Conservation (phyloP, 2,329 filamentous ascomycete species). For the Blastomyces percursus region DNA sequence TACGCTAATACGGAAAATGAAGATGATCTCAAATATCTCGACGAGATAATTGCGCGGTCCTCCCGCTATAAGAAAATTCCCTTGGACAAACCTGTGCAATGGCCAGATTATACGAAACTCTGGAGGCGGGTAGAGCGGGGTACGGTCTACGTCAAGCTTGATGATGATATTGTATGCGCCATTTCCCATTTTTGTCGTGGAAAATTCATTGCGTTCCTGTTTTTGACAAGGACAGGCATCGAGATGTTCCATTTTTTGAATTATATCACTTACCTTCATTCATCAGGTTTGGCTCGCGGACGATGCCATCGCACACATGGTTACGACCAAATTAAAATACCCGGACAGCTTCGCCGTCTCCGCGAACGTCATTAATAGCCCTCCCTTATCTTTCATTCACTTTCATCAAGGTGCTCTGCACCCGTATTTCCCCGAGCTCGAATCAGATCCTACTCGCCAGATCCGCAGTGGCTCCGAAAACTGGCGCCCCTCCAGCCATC, state of each 20-base stretch:
- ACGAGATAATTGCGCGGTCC: constrained; percentile 21
- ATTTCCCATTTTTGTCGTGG: rapidly evolving
- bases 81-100: constrained; percentile 7
- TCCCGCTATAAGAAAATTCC: constrained; percentile 10
- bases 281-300: constrained; percentile 29
- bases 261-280: neutral
- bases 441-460: neutral
- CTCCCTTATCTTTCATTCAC: constrained; percentile 44
- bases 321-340: constrained; percentile 43
- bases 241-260: neutral
- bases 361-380: constrained; percentile 48
- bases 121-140: constrained; percentile 10
- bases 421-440: constrained; percentile 43
- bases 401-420: constrained; percentile 44
- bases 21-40: constrained; percentile 29
- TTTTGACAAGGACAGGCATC: neutral
- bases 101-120: constrained; percentile 9
- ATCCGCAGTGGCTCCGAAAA: neutral
- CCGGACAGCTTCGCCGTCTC: constrained; percentile 44
- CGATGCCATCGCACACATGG: constrained; percentile 42
- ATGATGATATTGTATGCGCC: constrained; percentile 30
- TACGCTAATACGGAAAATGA: constrained; percentile 30
- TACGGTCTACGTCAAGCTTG: constrained; percentile 28
- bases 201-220: neutral
- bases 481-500: constrained; percentile 10